Conservation (phyloP, 129 eudicot species). For the Saussurea involucrata region DNA sequence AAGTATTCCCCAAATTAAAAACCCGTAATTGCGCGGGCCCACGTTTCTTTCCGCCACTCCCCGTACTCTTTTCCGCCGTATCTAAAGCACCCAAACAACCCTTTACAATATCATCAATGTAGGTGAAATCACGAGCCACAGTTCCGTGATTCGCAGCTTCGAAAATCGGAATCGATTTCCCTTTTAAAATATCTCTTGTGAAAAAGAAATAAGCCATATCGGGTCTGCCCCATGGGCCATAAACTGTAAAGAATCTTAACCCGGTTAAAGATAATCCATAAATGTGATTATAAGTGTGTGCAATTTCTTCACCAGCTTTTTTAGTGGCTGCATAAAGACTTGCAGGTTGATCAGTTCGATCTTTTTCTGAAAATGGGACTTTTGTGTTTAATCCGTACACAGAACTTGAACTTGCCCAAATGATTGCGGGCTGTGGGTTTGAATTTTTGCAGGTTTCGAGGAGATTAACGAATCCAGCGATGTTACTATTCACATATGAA, state of each 20-base stretch:
- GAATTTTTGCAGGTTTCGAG: conserved; percentile 72
- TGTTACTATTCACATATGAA: conserved; percentile 70
- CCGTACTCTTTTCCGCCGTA: conserved; percentile 87
- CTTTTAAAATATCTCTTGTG: conserved; percentile 61
- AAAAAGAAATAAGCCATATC: conserved; percentile 93
- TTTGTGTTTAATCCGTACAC: conserved; percentile 78
- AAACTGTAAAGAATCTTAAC: conserved; percentile 75
- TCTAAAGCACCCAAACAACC: conserved; percentile 84
- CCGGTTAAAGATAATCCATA: conserved; percentile 78
- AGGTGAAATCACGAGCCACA: conserved; percentile 83
- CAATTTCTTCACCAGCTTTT: conserved; percentile 85
- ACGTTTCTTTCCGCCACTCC: conserved; percentile 81
- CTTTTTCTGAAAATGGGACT: conserved; percentile 79
- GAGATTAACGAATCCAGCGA: conserved; percentile 72
- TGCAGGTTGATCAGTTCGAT: conserved; percentile 84
- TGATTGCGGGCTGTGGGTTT: conserved; percentile 81
- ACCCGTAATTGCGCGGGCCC: conserved; percentile 74
- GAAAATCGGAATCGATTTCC: conserved; percentile 60
- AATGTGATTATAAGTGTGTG: conserved; percentile 80
- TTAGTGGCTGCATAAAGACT: conserved; percentile 83
- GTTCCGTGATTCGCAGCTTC: conserved; percentile 78
- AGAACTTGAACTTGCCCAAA: conserved; percentile 85
- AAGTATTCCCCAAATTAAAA: conserved; percentile 78
- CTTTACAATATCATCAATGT: conserved; percentile 82
- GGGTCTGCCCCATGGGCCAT: conserved; percentile 97